These are phyloP conservation scores for Rasamsonia emersonii DNA, from an alignment of 2,329 filamentous ascomycete species.

Conservation along the genomic window DNA sequence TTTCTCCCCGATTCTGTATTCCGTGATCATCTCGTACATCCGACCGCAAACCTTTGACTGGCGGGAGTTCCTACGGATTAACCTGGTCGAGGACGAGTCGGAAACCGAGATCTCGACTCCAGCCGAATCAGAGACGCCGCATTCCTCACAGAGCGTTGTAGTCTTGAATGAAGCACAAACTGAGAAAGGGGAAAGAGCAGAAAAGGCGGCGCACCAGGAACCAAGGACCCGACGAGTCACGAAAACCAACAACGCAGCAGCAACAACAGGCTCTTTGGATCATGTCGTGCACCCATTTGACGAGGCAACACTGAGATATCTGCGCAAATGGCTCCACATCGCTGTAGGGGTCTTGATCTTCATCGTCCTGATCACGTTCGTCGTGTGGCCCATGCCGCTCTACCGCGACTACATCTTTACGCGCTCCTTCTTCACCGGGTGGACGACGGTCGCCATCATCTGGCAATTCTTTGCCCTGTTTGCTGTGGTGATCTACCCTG, in stretches of 20 bases:
- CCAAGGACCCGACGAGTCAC: not conserved
- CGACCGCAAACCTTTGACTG: slow-evolving; percentile 35
- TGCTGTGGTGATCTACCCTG: slow-evolving; percentile 39
- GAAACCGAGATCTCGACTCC: slow-evolving; percentile 9
- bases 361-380: slow-evolving; percentile 38
- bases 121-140: slow-evolving; percentile 7
- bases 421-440: slow-evolving; percentile 38
- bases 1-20: slow-evolving; percentile 40
- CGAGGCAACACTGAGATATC: slow-evolving; percentile 22
- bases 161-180: slow-evolving; percentile 6
- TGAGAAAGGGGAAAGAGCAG: too few relatives aligned
- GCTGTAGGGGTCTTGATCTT: slow-evolving; percentile 34
- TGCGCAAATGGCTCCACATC: slow-evolving; percentile 32
- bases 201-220: too few relatives aligned
- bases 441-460: slow-evolving; percentile 37
- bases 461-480: slow-evolving; percentile 43
- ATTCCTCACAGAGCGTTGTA: not conserved
- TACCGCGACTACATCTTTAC: slow-evolving; percentile 43
- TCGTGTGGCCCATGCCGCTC: slow-evolving; percentile 43
- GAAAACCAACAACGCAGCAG: slow-evolving; percentile 3
- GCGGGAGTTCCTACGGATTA: slow-evolving; percentile 40
- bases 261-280: slow-evolving; percentile 21
- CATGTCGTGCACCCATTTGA: slow-evolving; percentile 39
- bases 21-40: slow-evolving; percentile 36
- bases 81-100: slow-evolving; percentile 33